Conservation (phyloP, 805 yeast species). For the Saccharomycopsis amapae region DNA sequence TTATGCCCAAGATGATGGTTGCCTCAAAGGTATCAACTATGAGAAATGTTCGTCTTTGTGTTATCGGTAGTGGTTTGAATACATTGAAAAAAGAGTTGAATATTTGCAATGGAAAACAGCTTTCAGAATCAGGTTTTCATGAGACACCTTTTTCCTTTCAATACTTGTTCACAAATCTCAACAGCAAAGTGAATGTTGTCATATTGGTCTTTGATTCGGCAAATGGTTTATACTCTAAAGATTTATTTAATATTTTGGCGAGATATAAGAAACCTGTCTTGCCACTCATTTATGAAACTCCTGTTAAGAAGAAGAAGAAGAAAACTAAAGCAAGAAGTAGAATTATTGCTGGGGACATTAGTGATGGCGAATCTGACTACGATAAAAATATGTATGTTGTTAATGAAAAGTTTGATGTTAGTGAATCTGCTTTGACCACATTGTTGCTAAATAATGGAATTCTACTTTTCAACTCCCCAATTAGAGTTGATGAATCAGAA, state of each 20-base stretch:
- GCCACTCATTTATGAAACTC: conserved; percentile 13
- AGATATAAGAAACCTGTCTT: conserved; percentile 14
- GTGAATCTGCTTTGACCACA: conserved; percentile 10
- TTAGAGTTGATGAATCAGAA: conserved; percentile 8
- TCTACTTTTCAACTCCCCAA: conserved; percentile 14
- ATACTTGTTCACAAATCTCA: conserved; percentile 20
- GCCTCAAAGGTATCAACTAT: not conserved
- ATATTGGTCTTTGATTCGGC: conserved; percentile 18
- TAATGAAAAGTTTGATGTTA: conserved; percentile 5
- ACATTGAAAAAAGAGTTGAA: conserved; percentile 13
- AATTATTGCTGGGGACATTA: conserved; percentile 10
- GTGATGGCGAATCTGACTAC: not conserved
- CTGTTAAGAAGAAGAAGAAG: not conserved
- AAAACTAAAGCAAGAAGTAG: conserved; percentile 6
- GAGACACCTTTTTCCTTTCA: conserved; percentile 1
- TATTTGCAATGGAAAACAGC: not conserved
- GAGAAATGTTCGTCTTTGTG: conserved; percentile 13
- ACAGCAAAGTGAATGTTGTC: conserved; percentile 17
- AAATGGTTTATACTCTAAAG: conserved; percentile 19
- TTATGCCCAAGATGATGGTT: conserved; percentile 21
- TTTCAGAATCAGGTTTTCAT: not conserved
- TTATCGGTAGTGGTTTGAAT: conserved; percentile 16
- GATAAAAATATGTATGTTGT: not conserved
- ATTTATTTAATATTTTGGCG: conserved; percentile 15
- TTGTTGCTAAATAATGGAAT: conserved; percentile 16